Percentiles rank a stretch among this genome's conserved stretches.
Evolutionary conservation across 179 eudicot species (phyloP).

Genomic region (Nepenthes alata): DNA sequence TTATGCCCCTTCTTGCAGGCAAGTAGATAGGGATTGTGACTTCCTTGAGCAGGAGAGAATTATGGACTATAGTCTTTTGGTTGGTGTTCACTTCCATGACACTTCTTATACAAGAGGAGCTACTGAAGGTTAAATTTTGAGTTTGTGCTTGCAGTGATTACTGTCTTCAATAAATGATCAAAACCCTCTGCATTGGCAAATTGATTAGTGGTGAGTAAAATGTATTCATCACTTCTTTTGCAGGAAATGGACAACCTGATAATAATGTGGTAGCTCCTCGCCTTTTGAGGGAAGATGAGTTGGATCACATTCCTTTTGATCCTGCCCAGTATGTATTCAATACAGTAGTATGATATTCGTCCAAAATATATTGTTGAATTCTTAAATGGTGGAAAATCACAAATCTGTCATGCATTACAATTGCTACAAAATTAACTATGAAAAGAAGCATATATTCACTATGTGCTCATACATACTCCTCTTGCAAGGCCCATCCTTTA

Average conservation of each 20-base stretch:
- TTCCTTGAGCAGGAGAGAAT: constrained; percentile 82
- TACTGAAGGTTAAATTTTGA: constrained; percentile 16
- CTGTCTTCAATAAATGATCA: neutral
- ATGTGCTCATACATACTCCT: too few relatives aligned
- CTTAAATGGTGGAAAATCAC: too few relatives aligned
- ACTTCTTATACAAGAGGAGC: constrained; percentile 13
- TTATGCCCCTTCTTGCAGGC: constrained; percentile 28
- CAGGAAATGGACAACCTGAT: constrained; percentile 19
- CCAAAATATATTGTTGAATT: neutral
- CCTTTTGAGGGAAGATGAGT: constrained; percentile 32
- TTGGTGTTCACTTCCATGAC: constrained; percentile 70
- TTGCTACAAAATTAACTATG: neutral
- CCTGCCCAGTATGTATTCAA: constrained; percentile 32
- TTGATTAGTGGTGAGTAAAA: neutral
- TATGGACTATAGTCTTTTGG: constrained; percentile 88
- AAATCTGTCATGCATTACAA: neutral
- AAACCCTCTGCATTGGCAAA: neutral
- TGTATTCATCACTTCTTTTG: constrained; percentile 5
- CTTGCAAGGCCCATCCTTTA: too few relatives aligned
- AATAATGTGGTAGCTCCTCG: constrained; percentile 26
- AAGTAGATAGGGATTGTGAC: constrained; percentile 76
- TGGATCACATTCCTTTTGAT: constrained; percentile 34
- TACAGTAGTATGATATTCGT: neutral
- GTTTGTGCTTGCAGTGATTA: neutral
- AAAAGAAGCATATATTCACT: neutral